Base-by-base conservation (phyloP, 169 alveolate species). In the Prorocentrum cordatum region DNA sequence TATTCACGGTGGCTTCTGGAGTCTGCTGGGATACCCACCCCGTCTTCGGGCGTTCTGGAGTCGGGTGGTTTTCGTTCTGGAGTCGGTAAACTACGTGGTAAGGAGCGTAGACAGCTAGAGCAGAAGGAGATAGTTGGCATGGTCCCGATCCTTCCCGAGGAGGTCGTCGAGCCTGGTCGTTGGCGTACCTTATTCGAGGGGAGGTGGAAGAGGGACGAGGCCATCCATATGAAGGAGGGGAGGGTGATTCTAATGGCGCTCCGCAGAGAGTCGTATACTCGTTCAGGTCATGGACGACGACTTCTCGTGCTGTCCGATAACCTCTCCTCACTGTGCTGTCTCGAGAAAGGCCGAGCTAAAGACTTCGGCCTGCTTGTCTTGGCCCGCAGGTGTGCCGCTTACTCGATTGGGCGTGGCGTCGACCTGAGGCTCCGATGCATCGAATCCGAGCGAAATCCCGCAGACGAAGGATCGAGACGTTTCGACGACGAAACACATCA, bases 181-280 rank as follows among this genome's bases (percentile, higher is more conserved):
- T 70, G 83, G 83, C 26, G 29, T 5, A 70, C 83, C 0, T 27
- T 70, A 1, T 3, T 70, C 24, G 36, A 70, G 64, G n/a, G 83
- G 20, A 10, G 5, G 29, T 70, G 83, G 83, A 70, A 27, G 2
- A 39, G 27, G 6, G 4, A 27, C 26, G 83, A 70, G 29, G 39
- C 83, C 16, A 70, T 70, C 14, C 83, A 70, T 22, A 70, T 70
- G 83, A 70, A 70, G 26, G 83, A 70, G 14, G 83, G 66, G 16
- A 24, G 83, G n/a, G 83, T 70, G 38, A 64, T 64, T 0, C 16
- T 70, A 45, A 70, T 70, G 83, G 7, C 62, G 12, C 42, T 70
- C 0, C 26, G 83, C 0, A 36, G 83, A 1, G 82, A 38, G 20
- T 26, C n/a, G 1, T 2, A 20, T 12, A 3, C 18, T 3, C 4